A percentile compares a stretch with the other conserved stretches of the same genome.
These are phyloP conservation scores for Colletotrichum tropicale DNA, from an alignment of 2,329 filamentous ascomycete genomes.

Conservation along the genomic window DNA sequence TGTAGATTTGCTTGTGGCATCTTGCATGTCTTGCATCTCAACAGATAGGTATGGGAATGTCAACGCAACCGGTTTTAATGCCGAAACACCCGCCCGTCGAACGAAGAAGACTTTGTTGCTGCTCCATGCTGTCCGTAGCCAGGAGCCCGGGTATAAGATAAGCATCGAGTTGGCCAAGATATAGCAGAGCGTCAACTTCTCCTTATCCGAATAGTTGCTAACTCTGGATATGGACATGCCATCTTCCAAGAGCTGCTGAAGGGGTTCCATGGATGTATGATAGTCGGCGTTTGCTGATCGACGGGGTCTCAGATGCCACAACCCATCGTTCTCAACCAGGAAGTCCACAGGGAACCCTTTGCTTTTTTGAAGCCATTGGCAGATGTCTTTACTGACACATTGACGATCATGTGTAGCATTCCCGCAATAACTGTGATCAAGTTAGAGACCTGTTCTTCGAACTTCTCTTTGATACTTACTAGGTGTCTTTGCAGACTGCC, in stretches of 20 bases:
- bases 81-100: fast-evolving
- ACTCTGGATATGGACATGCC: background rate
- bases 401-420: background rate
- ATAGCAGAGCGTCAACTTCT: background rate
- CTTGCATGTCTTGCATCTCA: background rate
- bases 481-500: fast-evolving
- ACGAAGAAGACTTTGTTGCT: background rate
- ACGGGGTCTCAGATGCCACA: background rate
- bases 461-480: background rate
- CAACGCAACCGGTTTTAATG: background rate
- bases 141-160: background rate
- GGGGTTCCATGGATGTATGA: background rate
- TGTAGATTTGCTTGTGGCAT: fast-evolving
- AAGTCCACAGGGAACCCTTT: background rate
- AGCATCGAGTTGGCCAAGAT: background rate
- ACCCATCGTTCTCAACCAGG: background rate
- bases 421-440: fast-evolving
- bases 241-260: background rate
- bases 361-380: background rate
- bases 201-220: background rate
- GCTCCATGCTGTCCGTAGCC: background rate
- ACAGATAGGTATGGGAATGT: background rate
- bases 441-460: background rate
- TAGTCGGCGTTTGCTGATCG: background rate
- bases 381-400: background rate